Evolutionary conservation across 2,329 filamentous ascomycete species (phyloP).

Genomic region (Fusarium citri): DNA sequence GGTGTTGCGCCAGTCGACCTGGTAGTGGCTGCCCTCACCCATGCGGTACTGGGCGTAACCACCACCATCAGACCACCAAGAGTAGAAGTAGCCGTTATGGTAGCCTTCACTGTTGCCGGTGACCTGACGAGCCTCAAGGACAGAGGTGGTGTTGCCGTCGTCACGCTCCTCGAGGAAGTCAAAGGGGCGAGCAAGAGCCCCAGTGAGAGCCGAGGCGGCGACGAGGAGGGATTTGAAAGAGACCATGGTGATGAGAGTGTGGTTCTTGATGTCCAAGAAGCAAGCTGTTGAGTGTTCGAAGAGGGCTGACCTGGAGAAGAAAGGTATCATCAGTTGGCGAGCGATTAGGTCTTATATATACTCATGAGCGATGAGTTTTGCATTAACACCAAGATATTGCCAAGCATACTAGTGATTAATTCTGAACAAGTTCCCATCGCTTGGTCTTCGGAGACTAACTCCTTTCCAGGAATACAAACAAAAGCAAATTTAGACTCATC

Average conservation of each 20-base stretch:
- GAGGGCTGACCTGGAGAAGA: neutral
- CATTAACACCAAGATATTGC: neutral
- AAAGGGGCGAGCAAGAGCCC: conserved; percentile 19
- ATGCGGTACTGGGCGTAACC: conserved; percentile 6
- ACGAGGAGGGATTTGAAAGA: conserved; percentile 16
- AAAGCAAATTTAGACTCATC: neutral
- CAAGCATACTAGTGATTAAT: neutral
- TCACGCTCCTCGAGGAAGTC: conserved; percentile 23
- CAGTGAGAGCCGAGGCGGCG: conserved; percentile 11
- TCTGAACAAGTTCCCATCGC: neutral
- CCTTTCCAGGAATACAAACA: neutral
- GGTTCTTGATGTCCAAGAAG: neutral
- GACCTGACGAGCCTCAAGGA: conserved; percentile 10
- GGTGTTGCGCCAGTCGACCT: conserved; percentile 22
- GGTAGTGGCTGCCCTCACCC: conserved; percentile 15
- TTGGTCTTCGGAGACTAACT: conserved; percentile 1
- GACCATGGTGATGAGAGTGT: neutral
- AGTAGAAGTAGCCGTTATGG: conserved; percentile 27
- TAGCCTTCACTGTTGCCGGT: conserved; percentile 14
- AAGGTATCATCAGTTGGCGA: neutral
- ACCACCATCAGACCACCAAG: conserved; percentile 23
- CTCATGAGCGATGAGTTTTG: neutral
- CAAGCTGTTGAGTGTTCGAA: neutral
- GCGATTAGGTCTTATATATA: neutral
- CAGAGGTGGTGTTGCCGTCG: conserved; percentile 11